Evolutionary conservation across 306 rosid genomes (phyloP), one percentile per base, ranked within the genome.

Genomic region (Begonia masoniana): DNA sequence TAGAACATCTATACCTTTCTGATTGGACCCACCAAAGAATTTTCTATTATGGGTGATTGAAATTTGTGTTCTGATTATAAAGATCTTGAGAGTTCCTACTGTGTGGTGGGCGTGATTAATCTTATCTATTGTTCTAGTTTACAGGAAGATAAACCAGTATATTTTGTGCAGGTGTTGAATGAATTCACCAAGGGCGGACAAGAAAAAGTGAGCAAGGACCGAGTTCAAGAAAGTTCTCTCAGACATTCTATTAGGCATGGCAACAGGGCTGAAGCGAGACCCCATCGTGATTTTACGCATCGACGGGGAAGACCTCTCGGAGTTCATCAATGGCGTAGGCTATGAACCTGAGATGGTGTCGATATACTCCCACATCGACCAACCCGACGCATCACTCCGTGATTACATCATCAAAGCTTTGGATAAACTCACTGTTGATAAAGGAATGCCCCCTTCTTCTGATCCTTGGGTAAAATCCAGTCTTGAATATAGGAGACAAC

Each of bases 281-380:
- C 99, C 99, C n/a, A 78, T 92, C 15, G 74, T 92, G 36, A 92
- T 92, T 53, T 84, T 92, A 41, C 92, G 99, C 17, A 92, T 92
- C 14, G 96, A 92, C 61, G 96, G 99, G 5, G 88, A 92, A 79
- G 99, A 92, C 68, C 95, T 92, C 41, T 72, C 66, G 15, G 99
- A 92, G 61, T 92, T 81, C 75, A 67, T 92, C 21, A 62, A 62
- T 42, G 77, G 85, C 31, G 80, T 81, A 24, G 62, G 50, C 55
- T 92, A 71, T 68, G 95, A 83, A 65, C 56, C 81, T 7, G 99
- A 92, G 61, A 66, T 83, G 76, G 54, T 76, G 8, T 65, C 87
- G 59, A 62, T 65, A 5, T 82, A 67, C 70, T 75, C 82, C 17
- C 69, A 66, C 60, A 79, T 81, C 54, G 68, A 70, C 23, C 69